Conservation (phyloP, 371 early-diverging fungal species). For the Mortierella sp. region DNA sequence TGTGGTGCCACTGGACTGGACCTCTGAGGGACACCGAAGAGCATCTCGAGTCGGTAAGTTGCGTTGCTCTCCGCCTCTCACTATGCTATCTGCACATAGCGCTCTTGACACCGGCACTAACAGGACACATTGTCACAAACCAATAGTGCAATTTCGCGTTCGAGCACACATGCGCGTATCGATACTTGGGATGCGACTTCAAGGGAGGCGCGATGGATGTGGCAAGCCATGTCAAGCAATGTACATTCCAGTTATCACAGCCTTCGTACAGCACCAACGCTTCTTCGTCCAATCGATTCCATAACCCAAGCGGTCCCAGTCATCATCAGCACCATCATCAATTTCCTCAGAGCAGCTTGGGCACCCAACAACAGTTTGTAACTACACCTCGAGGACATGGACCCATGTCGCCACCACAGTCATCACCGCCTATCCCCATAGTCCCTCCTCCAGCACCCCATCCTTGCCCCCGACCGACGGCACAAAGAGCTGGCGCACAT, state of each 20-base stretch:
- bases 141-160: constrained; percentile 31
- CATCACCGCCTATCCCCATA: constrained; percentile 25
- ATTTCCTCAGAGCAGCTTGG: background rate
- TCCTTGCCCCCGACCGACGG: background rate
- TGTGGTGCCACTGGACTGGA: constrained; percentile 48
- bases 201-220: constrained; percentile 30
- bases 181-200: constrained; percentile 26
- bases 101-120: background rate
- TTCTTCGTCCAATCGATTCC: background rate
- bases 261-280: background rate
- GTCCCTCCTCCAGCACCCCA: background rate
- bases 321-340: background rate
- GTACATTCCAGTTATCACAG: constrained; percentile 21
- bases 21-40: constrained; percentile 22
- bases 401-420: constrained; percentile 43
- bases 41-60: constrained; percentile 36
- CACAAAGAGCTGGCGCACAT: background rate
- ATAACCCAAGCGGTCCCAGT: background rate
- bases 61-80: background rate
- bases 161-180: constrained; percentile 28
- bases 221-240: constrained; percentile 18
- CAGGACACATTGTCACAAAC: background rate
- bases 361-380: background rate
- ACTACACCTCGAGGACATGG: background rate
- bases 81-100: background rate